phyloP scores from a whole-genome alignment of 805 yeast genomes.

The Diddensiella caesifluorescens region DNA sequence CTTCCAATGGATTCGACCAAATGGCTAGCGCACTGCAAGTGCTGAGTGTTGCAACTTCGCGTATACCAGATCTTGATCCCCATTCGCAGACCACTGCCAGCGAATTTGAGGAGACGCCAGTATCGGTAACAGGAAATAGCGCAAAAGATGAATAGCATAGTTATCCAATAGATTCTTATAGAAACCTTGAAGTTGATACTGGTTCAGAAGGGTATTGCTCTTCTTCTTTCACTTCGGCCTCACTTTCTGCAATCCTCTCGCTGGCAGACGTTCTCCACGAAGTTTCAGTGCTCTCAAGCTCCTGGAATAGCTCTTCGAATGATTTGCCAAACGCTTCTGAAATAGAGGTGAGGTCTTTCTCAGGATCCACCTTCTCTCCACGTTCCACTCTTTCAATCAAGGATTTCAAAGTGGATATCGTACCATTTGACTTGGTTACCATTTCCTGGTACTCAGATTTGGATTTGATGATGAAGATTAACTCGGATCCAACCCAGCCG shows the following conservation, averaged over 20 bases:
- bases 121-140: too few relatives aligned
- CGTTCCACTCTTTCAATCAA: conserved; percentile 36
- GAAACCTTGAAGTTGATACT: too few relatives aligned
- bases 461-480: conserved; percentile 42
- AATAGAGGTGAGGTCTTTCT: conserved; percentile 38
- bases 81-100: too few relatives aligned
- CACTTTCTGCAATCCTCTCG: too few relatives aligned
- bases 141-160: too few relatives aligned
- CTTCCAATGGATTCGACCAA: conserved; percentile 72
- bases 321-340: conserved; percentile 23
- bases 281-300: conserved; percentile 28
- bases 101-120: too few relatives aligned
- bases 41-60: conserved; percentile 64
- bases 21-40: conserved; percentile 68
- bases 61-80: conserved; percentile 48
- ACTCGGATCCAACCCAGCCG: conserved; percentile 43
- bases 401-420: conserved; percentile 35
- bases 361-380: conserved; percentile 41
- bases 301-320: conserved; percentile 26
- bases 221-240: too few relatives aligned
- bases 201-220: too few relatives aligned
- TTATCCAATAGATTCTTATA: too few relatives aligned
- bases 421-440: conserved; percentile 36
- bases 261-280: too few relatives aligned
- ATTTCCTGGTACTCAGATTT: conserved; percentile 39